Evolutionary conservation across 805 yeast species (phyloP).

Genomic region (Candida koratica): DNA sequence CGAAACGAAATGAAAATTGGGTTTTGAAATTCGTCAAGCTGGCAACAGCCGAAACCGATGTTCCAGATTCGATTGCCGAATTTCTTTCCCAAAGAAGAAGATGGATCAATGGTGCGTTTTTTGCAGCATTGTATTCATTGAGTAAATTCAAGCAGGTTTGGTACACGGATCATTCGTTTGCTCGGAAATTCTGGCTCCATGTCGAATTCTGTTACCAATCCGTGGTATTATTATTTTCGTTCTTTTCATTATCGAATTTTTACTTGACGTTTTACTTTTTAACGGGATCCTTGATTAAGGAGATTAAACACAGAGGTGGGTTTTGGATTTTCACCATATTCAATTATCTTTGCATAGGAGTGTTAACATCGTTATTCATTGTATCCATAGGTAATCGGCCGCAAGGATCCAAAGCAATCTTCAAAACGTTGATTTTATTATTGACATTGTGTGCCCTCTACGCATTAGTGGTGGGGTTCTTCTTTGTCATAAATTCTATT

Average conservation of each 20-base stretch:
- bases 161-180: slow-evolving; percentile 67
- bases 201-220: slow-evolving; percentile 83
- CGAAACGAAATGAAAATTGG: slow-evolving; percentile 81
- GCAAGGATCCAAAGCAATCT: slow-evolving; percentile 84
- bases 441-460: slow-evolving; percentile 77
- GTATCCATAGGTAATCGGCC: slow-evolving; percentile 97
- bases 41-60: slow-evolving; percentile 96
- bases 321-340: slow-evolving; percentile 77
- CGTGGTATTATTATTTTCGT: slow-evolving; percentile 73
- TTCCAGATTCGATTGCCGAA: slow-evolving; percentile 83
- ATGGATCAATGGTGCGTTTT: slow-evolving; percentile 96
- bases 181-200: slow-evolving; percentile 67
- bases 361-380: slow-evolving; percentile 81
- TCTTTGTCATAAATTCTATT: slow-evolving; percentile 62
- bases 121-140: slow-evolving; percentile 86
- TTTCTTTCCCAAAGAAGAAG: slow-evolving; percentile 89
- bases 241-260: slow-evolving; percentile 90
- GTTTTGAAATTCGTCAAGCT: slow-evolving; percentile 85
- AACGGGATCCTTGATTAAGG: slow-evolving; percentile 69
- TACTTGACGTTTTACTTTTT: slow-evolving; percentile 89
- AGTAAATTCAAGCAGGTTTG: slow-evolving; percentile 74
- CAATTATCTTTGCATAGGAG: slow-evolving; percentile 80
- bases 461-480: slow-evolving; percentile 77
- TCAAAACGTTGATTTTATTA: slow-evolving; percentile 65
- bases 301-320: slow-evolving; percentile 43